Base-by-base conservation (phyloP, 768 basidiomycete species). In the Lactifluus echinatus region DNA sequence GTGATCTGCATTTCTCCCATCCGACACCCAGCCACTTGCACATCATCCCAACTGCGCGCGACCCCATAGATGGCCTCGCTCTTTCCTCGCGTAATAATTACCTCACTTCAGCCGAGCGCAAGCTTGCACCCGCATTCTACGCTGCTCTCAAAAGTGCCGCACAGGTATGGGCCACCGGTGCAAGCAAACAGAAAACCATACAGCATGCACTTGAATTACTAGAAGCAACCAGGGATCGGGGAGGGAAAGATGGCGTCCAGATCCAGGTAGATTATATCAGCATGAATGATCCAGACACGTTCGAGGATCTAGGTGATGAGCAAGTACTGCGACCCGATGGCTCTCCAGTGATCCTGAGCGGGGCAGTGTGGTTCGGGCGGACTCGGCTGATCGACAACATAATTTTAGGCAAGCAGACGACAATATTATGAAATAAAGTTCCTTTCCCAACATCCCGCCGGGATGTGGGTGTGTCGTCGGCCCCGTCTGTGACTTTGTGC, bases 311-410 rank as follows among this genome's bases (percentile, higher is more conserved):
- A 24, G 72, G 75, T 8, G 64, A 71, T 12, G 58, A 57, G 58
- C 70, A 53, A 8, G 61, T 56, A 15, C 64, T 6, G 62, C 62
- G 24, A 63, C 61, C 10, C 66, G 14, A 67, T 67, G 59, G 67
- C 69, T 59, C 19, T 66, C 60, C 78, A 8, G 81, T 86, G 29
- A 80, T 96, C 21, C 64, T 97, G 50, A 95, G 92, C 59, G 93
- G 92, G 2, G 93, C 91, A 28, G 66, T 94, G 60, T 88, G 86
- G 79, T 80, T 94, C 2, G 91, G 90, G 39, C 79, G 77, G 67
- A 97, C 93, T 39, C 78, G 94, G 62, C 69, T 99, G 63, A 97
- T 99, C 42, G 95, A 99, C 71, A 99, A 98, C 68, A 70, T 96
- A 50, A 73, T 96, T 42, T 69, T 96, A 1, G 92, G 84, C 8